Evolutionary conservation across 2,329 filamentous ascomycete species (phyloP), one percentile per base, ranked within the genome.

Genomic region (Curvularia lunata): DNA sequence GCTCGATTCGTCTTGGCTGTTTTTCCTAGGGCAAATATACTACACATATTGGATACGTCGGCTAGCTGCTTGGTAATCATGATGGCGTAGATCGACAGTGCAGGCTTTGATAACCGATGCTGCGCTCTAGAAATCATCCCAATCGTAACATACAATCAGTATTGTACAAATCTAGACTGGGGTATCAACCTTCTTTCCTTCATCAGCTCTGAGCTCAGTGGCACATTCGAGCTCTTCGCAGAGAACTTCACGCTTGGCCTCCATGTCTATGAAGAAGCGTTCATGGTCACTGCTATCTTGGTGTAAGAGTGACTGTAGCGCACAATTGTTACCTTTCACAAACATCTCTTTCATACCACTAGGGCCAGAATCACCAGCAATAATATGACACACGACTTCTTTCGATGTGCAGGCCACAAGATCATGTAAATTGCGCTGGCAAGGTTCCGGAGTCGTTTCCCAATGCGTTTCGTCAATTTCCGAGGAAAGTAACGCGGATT

Each of bases 291-390:
- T 65, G 27, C 75, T 66, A 27, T 83, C 81, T 5, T 69, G 70
- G 49, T 76, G 57, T 46, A 79, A 72, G 18, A 84, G 68, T 19
- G 77, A 67, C 32, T 80, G 69, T 8, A 85, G 65, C 19, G 84
- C 62, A n/a, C 68, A 72, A 58, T 77, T 60, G 42, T 79, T 81
- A 48, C 81, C 79, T 28, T 74, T 67, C 34, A 72, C 74, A 61
- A 81, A 85, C 23, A 75, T 77, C 7, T 78, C 72, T 4, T 82
- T 65, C 25, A 83, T 78, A 27, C 80, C 74, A 4, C 67, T 69
- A 25, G 83, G 74, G 1, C 78, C 78, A 4, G 74, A 75, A 62
- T 83, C 82, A 43, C 79, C 77, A n/a, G 79, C 75, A 8, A 82
- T 73, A 18, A 85, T 75, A 54, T 83, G 77, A 1, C 68, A 76